Percentiles rank a stretch among this genome's conserved stretches.
Conservation (phyloP, 2,329 filamentous ascomycete species). For the Corynespora cassiicola region DNA sequence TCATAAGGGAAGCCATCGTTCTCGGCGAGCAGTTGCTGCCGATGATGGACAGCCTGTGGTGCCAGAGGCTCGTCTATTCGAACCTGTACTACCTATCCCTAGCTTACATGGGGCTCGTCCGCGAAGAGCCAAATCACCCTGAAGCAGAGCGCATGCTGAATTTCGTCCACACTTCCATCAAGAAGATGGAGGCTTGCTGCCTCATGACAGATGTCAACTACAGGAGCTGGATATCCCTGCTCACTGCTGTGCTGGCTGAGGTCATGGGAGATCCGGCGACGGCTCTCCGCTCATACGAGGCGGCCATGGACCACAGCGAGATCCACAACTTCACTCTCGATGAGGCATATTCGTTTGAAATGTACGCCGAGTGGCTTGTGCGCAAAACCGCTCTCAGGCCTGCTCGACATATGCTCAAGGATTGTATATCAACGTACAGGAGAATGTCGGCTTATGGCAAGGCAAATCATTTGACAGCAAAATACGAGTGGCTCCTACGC, state of each 20-base stretch:
- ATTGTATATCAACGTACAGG: constrained; percentile 72
- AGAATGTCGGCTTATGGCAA: constrained; percentile 74
- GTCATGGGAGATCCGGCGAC: constrained; percentile 59
- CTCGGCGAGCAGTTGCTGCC: constrained; percentile 51
- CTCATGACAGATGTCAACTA: constrained; percentile 74
- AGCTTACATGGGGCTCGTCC: constrained; percentile 47
- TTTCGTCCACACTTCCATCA: constrained; percentile 62
- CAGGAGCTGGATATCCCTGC: constrained; percentile 69
- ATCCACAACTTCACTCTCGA: constrained; percentile 72
- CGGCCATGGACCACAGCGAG: constrained; percentile 73
- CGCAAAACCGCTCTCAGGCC: constrained; percentile 70
- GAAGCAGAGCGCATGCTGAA: constrained; percentile 58
- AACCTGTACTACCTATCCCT: constrained; percentile 53
- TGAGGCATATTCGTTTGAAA: constrained; percentile 74
- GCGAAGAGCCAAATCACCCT: constrained; percentile 42
- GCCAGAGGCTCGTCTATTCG: constrained; percentile 50
- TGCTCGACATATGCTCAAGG: constrained; percentile 71
- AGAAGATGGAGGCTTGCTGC: constrained; percentile 69
- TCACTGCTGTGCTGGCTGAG: constrained; percentile 74
- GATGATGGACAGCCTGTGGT: constrained; percentile 52
- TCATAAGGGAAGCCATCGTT: constrained; percentile 48
- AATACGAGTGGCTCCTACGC: constrained; percentile 71
- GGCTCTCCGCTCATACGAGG: constrained; percentile 71
- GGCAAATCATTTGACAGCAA: constrained; percentile 70
- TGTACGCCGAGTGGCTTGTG: constrained; percentile 75